These are phyloP conservation scores for Candida silvicultrix DNA, from an alignment of 805 yeast species.

Conservation along the genomic window DNA sequence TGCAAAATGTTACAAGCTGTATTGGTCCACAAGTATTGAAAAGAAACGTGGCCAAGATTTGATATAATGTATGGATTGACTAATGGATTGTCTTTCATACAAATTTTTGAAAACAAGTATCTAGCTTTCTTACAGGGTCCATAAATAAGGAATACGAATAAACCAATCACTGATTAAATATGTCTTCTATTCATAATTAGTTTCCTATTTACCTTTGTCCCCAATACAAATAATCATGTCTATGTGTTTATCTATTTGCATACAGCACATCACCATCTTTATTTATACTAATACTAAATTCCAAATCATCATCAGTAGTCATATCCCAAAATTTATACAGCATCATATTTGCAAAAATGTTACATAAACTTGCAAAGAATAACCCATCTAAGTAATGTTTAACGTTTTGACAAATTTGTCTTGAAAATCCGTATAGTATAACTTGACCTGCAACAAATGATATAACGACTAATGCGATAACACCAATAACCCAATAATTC, in stretches of 20 bases:
- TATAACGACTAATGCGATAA: constrained; percentile 60
- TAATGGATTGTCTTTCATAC: too few species aligned
- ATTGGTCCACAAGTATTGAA: too few species aligned
- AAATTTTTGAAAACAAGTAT: too few species aligned
- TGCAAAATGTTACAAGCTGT: too few species aligned
- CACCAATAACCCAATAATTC: constrained; percentile 87
- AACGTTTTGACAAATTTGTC: constrained; percentile 57
- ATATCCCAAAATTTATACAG: constrained; percentile 95
- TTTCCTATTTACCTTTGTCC: background rate
- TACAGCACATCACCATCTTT: constrained; percentile 31
- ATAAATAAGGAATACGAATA: too few species aligned
- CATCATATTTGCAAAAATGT: constrained; percentile 86
- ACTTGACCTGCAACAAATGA: constrained; percentile 83
- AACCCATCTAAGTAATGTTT: constrained; percentile 89
- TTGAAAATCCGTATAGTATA: constrained; percentile 63
- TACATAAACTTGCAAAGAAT: constrained; percentile 77
- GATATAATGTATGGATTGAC: too few species aligned
- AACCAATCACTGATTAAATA: background rate
- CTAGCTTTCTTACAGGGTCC: too few species aligned
- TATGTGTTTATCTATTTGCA: background rate
- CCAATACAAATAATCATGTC: background rate
- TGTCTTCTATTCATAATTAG: background rate
- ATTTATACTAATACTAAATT: constrained; percentile 66
- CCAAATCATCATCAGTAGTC: constrained; percentile 90
- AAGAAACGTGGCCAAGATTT: background rate